Percentiles rank a stretch among this genome's conserved stretches.
These are phyloP conservation scores for Gloeophyllum trabeum DNA, from an alignment of 768 basidiomycete genomes.

Conservation along the genomic window DNA sequence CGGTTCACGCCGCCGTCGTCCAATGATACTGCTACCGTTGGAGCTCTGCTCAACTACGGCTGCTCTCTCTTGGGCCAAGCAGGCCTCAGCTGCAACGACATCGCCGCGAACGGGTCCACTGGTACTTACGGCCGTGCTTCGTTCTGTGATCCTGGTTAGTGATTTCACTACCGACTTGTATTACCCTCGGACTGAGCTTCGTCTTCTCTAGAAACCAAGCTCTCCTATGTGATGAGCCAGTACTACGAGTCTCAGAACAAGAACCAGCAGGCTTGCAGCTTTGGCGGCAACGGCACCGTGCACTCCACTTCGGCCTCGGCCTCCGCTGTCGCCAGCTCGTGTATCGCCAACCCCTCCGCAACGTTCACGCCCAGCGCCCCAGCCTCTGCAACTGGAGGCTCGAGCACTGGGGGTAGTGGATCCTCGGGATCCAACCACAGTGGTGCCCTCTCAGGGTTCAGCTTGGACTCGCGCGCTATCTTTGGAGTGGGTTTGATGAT, in stretches of 20 bases:
- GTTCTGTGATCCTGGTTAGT: conserved; percentile 69
- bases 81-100: conserved; percentile 54
- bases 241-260: conserved; percentile 60
- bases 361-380: conserved; percentile 52
- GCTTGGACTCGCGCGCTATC: conserved; percentile 22
- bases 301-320: conserved; percentile 39
- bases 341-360: conserved; percentile 50
- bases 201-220: conserved; percentile 45
- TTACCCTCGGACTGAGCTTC: conserved; percentile 1
- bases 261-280: conserved; percentile 57
- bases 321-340: conserved; percentile 50
- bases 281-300: conserved; percentile 76
- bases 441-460: conserved; percentile 14
- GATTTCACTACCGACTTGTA: conserved; percentile 3
- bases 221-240: conserved; percentile 74
- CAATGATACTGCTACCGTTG: conserved; percentile 51
- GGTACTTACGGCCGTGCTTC: conserved; percentile 73
- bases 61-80: conserved; percentile 56
- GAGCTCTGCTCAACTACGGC: conserved; percentile 49
- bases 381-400: conserved; percentile 5
- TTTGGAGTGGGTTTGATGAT: conserved; percentile 24
- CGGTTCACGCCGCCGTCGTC: conserved; percentile 52
- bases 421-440: conserved; percentile 12
- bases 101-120: conserved; percentile 59
- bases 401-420: conserved; percentile 17